Conservation (phyloP, 345 rosid genomes). For the Eucalyptus sideroxylon region DNA sequence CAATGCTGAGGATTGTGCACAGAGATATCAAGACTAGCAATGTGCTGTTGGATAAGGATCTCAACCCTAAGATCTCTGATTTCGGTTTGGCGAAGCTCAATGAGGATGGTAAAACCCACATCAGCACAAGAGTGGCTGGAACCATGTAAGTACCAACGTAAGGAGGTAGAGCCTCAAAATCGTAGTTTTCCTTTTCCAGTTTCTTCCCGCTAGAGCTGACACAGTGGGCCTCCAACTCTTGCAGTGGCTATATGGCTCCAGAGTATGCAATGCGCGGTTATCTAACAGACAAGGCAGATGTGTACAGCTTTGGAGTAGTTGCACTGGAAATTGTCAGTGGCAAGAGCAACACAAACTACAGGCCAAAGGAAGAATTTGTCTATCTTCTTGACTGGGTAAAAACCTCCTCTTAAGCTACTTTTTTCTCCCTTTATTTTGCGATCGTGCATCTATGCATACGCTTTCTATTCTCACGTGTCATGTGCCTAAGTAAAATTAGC, state of each 20-base stretch:
- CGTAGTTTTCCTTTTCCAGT: neutral
- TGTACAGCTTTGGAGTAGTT: slow-evolving; percentile 47
- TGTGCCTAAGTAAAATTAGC: neutral
- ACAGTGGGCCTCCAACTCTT: neutral
- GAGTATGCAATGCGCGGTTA: slow-evolving; percentile 87
- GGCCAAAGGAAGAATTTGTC: slow-evolving; percentile 64
- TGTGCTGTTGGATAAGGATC: slow-evolving; percentile 73
- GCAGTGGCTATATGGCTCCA: slow-evolving; percentile 56
- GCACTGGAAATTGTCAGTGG: slow-evolving; percentile 46
- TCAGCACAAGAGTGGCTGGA: slow-evolving; percentile 84
- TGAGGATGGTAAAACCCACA: slow-evolving; percentile 76
- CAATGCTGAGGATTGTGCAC: slow-evolving; percentile 76
- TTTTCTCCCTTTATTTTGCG: neutral
- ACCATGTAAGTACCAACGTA: slow-evolving; percentile 45
- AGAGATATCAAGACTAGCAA: slow-evolving; percentile 93
- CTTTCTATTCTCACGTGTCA: neutral
- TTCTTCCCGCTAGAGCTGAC: neutral
- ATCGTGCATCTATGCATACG: neutral
- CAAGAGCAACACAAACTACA: slow-evolving; percentile 69
- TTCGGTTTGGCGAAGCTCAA: slow-evolving; percentile 85
- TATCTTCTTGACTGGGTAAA: slow-evolving; percentile 84
- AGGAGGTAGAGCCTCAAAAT: neutral
- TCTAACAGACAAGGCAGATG: slow-evolving; percentile 58
- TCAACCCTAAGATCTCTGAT: slow-evolving; percentile 82
- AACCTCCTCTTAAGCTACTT: neutral